A percentile compares a stretch with the other conserved stretches of the same genome.
Conservation (phyloP, 208 protist species). For the Crithidia acanthocephali region DNA sequence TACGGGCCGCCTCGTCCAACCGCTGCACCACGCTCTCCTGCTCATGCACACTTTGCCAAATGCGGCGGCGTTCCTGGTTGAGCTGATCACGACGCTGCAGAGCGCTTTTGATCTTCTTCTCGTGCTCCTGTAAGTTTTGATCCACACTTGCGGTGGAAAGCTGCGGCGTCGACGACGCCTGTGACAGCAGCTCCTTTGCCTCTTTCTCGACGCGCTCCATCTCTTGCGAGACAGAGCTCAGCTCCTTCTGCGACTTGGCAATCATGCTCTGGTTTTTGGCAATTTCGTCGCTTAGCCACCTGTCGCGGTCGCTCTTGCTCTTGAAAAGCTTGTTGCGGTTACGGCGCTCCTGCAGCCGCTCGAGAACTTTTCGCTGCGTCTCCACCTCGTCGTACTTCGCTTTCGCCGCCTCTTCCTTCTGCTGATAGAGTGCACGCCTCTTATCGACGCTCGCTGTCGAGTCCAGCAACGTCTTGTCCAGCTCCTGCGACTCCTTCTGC, state of each 20-base stretch:
- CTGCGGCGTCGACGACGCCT: conserved; percentile 8
- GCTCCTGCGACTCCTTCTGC: conserved; percentile 58
- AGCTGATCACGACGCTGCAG: conserved; percentile 60
- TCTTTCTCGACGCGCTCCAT: conserved; percentile 38
- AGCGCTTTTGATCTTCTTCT: conserved; percentile 40
- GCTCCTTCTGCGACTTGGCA: conserved; percentile 49
- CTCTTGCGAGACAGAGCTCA: conserved; percentile 42
- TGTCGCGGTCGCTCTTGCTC: conserved; percentile 88
- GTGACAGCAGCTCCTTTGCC: background rate
- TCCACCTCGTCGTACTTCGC: conserved; percentile 43
- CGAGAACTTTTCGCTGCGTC: conserved; percentile 54
- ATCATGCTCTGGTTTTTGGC: conserved; percentile 60
- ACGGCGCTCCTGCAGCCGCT: conserved; percentile 89
- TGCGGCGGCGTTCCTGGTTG: conserved; percentile 70
- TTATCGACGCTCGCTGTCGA: conserved; percentile 37
- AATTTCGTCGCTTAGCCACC: conserved; percentile 90
- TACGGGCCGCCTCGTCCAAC: conserved; percentile 46
- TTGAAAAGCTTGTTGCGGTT: conserved; percentile 92
- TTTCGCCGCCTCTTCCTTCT: conserved; percentile 43
- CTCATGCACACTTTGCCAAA: conserved; percentile 83
- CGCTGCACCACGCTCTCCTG: conserved; percentile 70
- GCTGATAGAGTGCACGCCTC: conserved; percentile 39
- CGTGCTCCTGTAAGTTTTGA: conserved; percentile 46
- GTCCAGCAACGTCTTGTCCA: conserved; percentile 48
- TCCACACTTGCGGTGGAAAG: conserved; percentile 45